Evolutionary conservation across 768 basidiomycete genomes (phyloP).

Genomic region (Ephemerocybe angulata): DNA sequence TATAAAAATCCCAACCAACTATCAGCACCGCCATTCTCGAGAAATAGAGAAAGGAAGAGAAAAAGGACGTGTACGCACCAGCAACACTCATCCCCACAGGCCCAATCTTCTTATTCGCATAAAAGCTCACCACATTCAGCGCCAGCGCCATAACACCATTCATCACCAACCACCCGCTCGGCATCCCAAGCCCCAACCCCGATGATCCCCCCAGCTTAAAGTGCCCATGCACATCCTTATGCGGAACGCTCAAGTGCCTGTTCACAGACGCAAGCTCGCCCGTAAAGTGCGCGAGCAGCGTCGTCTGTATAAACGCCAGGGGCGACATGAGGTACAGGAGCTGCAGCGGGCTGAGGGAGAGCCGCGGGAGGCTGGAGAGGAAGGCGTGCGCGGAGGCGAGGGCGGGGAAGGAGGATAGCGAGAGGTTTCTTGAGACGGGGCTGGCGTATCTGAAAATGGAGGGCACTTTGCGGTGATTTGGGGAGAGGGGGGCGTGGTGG

Average conservation of each 20-base stretch:
- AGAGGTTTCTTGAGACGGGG: background rate
- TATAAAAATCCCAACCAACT: slow-evolving; percentile 25
- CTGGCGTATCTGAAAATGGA: slow-evolving; percentile 8
- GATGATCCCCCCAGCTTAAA: slow-evolving; percentile 28
- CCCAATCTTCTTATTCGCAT: slow-evolving; percentile 90
- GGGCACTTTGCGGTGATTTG: slow-evolving; percentile 3
- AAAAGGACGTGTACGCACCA: too few species aligned
- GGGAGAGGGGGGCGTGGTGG: too few species aligned
- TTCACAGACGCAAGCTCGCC: slow-evolving; percentile 63
- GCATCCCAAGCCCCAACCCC: slow-evolving; percentile 19
- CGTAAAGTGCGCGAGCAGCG: slow-evolving; percentile 67
- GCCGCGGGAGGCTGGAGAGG: slow-evolving; percentile 23
- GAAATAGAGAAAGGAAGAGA: background rate
- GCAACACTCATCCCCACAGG: slow-evolving; percentile 90
- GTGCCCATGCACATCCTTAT: background rate
- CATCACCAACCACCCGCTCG: slow-evolving; percentile 52
- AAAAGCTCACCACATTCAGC: slow-evolving; percentile 91
- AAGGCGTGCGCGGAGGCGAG: background rate
- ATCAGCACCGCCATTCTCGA: background rate
- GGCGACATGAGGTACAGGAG: slow-evolving; percentile 89
- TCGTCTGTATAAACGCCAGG: slow-evolving; percentile 85
- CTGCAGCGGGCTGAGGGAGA: slow-evolving; percentile 62
- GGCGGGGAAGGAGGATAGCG: background rate
- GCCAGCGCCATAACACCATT: slow-evolving; percentile 91
- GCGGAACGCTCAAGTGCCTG: background rate